Evolutionary conservation across 1,139 yeast species (phyloP).

Genomic region (Geotrichum australiense): DNA sequence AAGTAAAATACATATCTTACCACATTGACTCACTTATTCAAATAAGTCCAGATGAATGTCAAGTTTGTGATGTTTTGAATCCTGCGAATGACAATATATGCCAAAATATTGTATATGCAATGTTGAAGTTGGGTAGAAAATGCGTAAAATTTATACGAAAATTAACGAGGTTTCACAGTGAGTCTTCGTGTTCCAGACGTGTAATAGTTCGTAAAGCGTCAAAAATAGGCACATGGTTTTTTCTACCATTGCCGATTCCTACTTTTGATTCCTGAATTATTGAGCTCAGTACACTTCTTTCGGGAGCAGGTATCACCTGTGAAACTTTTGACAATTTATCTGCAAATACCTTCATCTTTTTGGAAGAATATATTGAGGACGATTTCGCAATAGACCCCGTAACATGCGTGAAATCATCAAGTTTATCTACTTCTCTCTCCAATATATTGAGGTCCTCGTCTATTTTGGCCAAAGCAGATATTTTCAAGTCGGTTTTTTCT

Average conservation of each 20-base stretch:
- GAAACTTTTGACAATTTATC: not conserved
- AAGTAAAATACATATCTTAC: no score
- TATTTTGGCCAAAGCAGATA: not conserved
- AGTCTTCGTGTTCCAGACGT: constrained; percentile 7
- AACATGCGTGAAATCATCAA: constrained; percentile 12
- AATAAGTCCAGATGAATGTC: no score
- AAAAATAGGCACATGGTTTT: constrained; percentile 4
- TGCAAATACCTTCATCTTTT: constrained; percentile 6
- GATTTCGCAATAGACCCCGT: constrained; percentile 10
- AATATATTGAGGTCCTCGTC: constrained; percentile 5
- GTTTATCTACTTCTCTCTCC: constrained; percentile 13
- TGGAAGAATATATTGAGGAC: constrained; percentile 6
- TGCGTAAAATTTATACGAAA: not conserved
- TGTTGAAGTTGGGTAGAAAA: not conserved
- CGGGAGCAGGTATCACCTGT: not conserved
- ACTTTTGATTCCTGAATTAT: constrained; percentile 9
- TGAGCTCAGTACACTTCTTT: constrained; percentile 8
- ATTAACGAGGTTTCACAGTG: not conserved
- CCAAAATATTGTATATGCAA: no score
- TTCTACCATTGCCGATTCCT: not conserved
- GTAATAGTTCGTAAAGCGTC: constrained; percentile 17
- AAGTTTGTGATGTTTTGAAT: no score
- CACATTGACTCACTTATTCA: no score
- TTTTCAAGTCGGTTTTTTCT: constrained; percentile 1
- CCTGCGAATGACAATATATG: no score